Base-by-base conservation (phyloP, 2,329 filamentous ascomycete genomes). In the Stemphylium beticola region DNA sequence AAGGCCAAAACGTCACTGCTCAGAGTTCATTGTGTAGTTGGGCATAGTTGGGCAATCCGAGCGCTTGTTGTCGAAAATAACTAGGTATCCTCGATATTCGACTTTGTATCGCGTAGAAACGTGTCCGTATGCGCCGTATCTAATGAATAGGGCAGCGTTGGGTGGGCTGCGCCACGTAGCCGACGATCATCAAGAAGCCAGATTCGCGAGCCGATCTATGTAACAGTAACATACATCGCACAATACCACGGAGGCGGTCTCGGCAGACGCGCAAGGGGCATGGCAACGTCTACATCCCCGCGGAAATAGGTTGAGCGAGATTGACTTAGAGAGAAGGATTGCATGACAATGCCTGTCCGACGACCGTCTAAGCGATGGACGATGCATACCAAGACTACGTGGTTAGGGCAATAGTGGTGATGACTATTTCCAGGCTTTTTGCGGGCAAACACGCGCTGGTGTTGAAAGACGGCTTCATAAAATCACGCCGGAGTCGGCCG, bases 141-240 rank as follows among this genome's bases (percentile, higher is more conserved):
- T 34, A 20, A 22, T 9, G 18, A 20, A 22, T 9, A 14, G 18
- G 20, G 31, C n/a, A 36, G 33, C 14, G 26, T 29, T 36, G 33
- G 33, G 33, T 36, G 17, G 14, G 33, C 22, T 26, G 32, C 32
- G 42, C 33, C 22, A 42, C 46, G 31, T 40, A n/a, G 20, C n/a
- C 40, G 52, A 45, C 18, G 52, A 51, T 51, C 47, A 51, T 55
- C 47, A 36, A 36, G 40, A 31, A 20, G 34, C 32, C 39, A 55
- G 52, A 55, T 55, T 46, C 40, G 52, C 52, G 52, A 55, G 47
- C 41, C 47, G 41, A 40, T 50, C 46, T 40, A 55, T 50, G 46
- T 45, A 40, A 44, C 45, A 53, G 43, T 49, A 37, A 22, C 50
- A 53, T 42, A 32, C 22, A 20, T 39, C 17, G 49, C 20, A 29